Evolutionary conservation across 805 yeast genomes (phyloP), one percentile per base, ranked within the genome.

Genomic region (Candida maltosa): DNA sequence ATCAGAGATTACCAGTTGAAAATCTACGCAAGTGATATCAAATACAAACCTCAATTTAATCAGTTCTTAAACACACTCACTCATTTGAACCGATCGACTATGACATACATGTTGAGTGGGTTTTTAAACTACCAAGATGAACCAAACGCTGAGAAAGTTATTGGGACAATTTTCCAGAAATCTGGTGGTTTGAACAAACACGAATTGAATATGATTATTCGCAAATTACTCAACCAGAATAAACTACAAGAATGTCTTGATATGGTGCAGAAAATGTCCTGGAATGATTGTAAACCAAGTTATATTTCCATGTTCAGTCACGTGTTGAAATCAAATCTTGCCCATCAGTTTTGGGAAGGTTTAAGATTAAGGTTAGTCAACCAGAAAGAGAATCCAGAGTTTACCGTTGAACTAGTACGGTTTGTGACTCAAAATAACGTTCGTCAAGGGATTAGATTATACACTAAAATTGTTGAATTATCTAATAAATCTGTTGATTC

Each of bases 41-140:
- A 15, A 12, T 22, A 11, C 25, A 12, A 22, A 11, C 11, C 25
- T 11, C 11, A 22, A 30, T 51, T 54, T 33, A 49, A 51, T n/a
- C 21, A 16, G 10, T 44, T 59, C 16, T 40, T 58, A 5, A 44
- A 47, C 20, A 32, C 38, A 21, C 41, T 62, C 12, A 39, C 32
- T n/a, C 51, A 67, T 6, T 40, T 65, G n/a, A 42, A 47, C 19
- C 42, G 69, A 16, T 54, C 52, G 46, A 52, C 66, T 2, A 41
- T 65, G 5, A 53, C 66, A 4, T 55, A 54, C 41, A 45, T 67
- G 20, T 57, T 65, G 31, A 42, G 47, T 14, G 46, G 57, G 5
- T 63, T 64, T 31, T 37, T 60, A 24, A 18, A 26, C 10, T 58
- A 52, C 34, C 49, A 52, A 28, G 51, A 54, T 29, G 59, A 52